Percentiles rank a stretch among this genome's conserved stretches.
Conservation (phyloP, 2,329 filamentous ascomycete genomes). For the Stachybotrys elegans region DNA sequence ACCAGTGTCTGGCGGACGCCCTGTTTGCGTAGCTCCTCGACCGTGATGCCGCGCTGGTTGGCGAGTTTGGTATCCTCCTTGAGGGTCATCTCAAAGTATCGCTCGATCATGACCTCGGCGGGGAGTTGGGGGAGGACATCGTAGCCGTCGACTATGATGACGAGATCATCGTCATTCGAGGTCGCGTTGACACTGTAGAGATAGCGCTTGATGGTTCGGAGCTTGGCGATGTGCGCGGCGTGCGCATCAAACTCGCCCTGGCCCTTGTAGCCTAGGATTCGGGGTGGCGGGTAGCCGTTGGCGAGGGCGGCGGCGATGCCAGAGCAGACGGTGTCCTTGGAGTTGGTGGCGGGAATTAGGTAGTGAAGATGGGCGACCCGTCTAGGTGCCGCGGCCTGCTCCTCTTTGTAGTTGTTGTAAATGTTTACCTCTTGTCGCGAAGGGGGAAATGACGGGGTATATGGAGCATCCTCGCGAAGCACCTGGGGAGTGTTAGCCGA, state of each 20-base stretch:
- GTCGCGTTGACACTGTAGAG: constrained; percentile 5
- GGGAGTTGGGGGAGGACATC: constrained; percentile 19
- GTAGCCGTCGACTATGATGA: constrained; percentile 16
- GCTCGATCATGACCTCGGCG: constrained; percentile 14
- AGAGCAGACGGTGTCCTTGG: constrained; percentile 12
- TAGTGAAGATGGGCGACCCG: constrained; percentile 11
- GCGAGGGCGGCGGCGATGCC: constrained; percentile 13
- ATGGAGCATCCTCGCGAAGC: no score
- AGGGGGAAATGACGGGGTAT: no score
- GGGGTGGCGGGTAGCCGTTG: constrained; percentile 16
- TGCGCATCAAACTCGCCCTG: constrained; percentile 11
- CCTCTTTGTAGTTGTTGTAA: no score
- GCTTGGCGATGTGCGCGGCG: constrained; percentile 13
- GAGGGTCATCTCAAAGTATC: constrained; percentile 13
- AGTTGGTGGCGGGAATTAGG: constrained; percentile 12
- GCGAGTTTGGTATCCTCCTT: constrained; percentile 13
- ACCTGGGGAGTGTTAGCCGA: no score
- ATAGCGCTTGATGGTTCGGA: constrained; percentile 12
- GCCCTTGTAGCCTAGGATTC: constrained; percentile 14
- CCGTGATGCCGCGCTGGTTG: constrained; percentile 11
- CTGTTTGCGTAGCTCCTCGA: constrained; percentile 10
- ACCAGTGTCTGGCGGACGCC: constrained; percentile 15
- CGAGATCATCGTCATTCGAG: constrained; percentile 11
- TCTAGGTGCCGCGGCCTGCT: no score
- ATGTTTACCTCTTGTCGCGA: no score